Conservation (phyloP, 2,329 filamentous ascomycete genomes). For the Mollisiaceae sp. region DNA sequence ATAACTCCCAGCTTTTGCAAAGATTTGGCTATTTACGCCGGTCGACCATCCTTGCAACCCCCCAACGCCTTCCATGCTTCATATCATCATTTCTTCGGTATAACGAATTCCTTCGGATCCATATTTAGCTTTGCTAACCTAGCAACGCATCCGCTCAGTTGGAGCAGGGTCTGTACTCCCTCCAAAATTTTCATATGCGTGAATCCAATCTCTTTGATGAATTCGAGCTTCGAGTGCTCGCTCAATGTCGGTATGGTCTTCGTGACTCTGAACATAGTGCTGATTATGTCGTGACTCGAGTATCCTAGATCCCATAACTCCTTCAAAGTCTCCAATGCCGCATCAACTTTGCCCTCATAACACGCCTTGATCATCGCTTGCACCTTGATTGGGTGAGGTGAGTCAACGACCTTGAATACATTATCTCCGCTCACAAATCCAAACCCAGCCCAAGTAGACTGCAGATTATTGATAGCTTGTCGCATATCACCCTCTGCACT, state of each 20-base stretch:
- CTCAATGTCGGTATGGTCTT: conserved; percentile 92
- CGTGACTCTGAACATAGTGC: conserved; percentile 98
- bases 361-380: conserved; percentile 99
- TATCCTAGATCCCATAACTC: conserved; percentile 96
- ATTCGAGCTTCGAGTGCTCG: conserved; percentile 95
- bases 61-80: conserved; percentile 35
- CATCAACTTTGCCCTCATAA: conserved; percentile 89
- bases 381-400: conserved; percentile 95
- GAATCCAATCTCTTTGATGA: conserved; percentile 98
- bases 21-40: conserved; percentile 26
- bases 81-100: conserved; percentile 32
- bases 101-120: conserved; percentile 81
- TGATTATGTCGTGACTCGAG: conserved; percentile 98
- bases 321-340: conserved; percentile 81
- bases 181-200: conserved; percentile 99
- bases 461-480: conserved; percentile 97
- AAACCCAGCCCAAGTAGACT: conserved; percentile 91
- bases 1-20: conserved; percentile 15
- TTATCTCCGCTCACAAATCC: conserved; percentile 98
- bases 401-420: conserved; percentile 97
- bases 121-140: conserved; percentile 95
- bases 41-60: conserved; percentile 19
- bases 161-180: conserved; percentile 91
- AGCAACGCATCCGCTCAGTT: conserved; percentile 90
- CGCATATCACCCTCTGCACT: conserved; percentile 98